Conservation (phyloP, 805 yeast genomes). For the Citeromyces nyonsensis region DNA sequence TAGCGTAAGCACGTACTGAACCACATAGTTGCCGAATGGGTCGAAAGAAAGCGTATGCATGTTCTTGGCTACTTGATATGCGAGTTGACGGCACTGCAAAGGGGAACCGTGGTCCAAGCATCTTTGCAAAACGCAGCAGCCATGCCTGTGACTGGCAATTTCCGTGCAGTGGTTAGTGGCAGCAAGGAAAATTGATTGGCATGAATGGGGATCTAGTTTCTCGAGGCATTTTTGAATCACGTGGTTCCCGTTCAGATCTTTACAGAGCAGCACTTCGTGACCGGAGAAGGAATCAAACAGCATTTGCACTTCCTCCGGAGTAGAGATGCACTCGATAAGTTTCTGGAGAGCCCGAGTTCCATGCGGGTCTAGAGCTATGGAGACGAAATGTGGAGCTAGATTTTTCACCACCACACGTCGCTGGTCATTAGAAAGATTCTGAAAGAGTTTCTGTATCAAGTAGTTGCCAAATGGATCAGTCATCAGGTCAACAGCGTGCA, state of each 20-base stretch:
- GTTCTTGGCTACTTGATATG: constrained; percentile 49
- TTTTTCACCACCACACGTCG: constrained; percentile 52
- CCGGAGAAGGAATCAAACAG: constrained; percentile 27
- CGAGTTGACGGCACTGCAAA: constrained; percentile 53
- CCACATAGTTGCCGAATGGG: constrained; percentile 95
- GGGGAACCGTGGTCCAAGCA: constrained; percentile 81
- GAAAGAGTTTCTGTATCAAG: constrained; percentile 79
- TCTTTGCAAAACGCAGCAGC: constrained; percentile 93
- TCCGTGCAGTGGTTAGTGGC: constrained; percentile 58
- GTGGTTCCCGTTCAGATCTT: constrained; percentile 93
- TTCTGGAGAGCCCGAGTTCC: constrained; percentile 95
- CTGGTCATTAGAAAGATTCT: constrained; percentile 56
- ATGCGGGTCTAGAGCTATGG: constrained; percentile 83
- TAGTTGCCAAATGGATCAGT: constrained; percentile 96
- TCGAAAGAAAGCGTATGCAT: constrained; percentile 66
- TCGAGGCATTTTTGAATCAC: constrained; percentile 89
- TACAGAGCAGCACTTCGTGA: constrained; percentile 64
- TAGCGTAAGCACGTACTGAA: constrained; percentile 70
- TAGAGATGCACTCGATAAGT: constrained; percentile 66
- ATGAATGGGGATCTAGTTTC: constrained; percentile 46
- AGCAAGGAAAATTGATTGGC: constrained; percentile 83
- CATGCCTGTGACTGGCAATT: constrained; percentile 92
- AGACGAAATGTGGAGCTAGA: constrained; percentile 58
- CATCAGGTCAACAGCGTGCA: constrained; percentile 79
- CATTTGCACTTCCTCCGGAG: constrained; percentile 56